These are phyloP conservation scores for Ogataea philodendri DNA, from an alignment of 805 yeast genomes.

Conservation along the genomic window DNA sequence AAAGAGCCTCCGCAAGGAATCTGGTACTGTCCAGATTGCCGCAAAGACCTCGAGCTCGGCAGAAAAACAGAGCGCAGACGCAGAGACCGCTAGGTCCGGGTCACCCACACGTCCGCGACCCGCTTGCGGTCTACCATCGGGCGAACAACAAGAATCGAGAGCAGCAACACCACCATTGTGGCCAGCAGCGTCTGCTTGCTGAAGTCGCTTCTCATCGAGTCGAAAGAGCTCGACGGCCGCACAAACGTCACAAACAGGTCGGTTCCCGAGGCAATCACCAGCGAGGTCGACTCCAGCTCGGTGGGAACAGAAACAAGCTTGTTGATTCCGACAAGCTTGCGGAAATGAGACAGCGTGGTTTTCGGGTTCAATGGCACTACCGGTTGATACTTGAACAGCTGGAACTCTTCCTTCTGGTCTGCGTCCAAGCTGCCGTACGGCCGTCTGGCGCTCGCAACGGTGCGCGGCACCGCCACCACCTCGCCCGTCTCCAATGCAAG, in stretches of 20 bases:
- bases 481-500: constrained; percentile 59
- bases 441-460: constrained; percentile 65
- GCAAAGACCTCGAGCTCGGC: constrained; percentile 31
- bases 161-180: constrained; percentile 55
- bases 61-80: constrained; percentile 27
- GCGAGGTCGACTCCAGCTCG: constrained; percentile 75
- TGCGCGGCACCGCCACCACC: constrained; percentile 69
- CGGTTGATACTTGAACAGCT: constrained; percentile 64
- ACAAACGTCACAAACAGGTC: constrained; percentile 76
- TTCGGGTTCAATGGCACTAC: constrained; percentile 49
- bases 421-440: constrained; percentile 49
- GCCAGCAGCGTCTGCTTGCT: constrained; percentile 59
- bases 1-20: constrained; percentile 92
- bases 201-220: constrained; percentile 64
- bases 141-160: constrained; percentile 45
- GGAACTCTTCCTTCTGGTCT: constrained; percentile 57
- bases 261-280: constrained; percentile 62
- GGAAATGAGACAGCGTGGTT: constrained; percentile 49
- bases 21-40: constrained; percentile 95
- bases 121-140: constrained; percentile 58
- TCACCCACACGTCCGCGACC: constrained; percentile 51
- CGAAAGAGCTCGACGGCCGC: constrained; percentile 83
- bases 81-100: constrained; percentile 9
- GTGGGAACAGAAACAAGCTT: constrained; percentile 53
- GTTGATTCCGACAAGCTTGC: constrained; percentile 37